Evolutionary conservation across 1,284 basidiomycete species (phyloP), one percentile per base, ranked within the genome.

Genomic region (Tilletiopsis washingtonensis): DNA sequence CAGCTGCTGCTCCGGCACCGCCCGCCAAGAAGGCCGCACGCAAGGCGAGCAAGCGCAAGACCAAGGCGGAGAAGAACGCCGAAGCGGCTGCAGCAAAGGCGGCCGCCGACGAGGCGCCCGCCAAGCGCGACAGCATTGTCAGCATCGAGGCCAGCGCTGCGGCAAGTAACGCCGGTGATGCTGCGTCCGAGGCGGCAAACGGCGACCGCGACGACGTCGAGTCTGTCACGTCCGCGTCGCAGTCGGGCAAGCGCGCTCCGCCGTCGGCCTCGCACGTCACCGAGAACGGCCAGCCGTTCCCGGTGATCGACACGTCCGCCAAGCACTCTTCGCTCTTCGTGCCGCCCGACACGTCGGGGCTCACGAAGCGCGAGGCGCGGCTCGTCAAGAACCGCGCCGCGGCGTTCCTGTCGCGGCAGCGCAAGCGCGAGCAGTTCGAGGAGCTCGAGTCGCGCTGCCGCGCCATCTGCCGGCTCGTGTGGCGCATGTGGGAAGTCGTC

Each of bases 371-470:
- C 51, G 88, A 91, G 75, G 88, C 88, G 45, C 82, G 88, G 48
- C 80, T 91, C 14, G 86, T 91, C 53, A 91, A 91, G 79, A 91
- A 91, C 76, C 81, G 88, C 49, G 88, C 88, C 12, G 88, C 88
- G 7, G 88, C 88, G 48, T 91, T 91, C 77, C 82, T 91, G 64
- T 85, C 83, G 73, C 79, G 88, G 68, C 88, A 91, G 75, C 80
- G 88, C 65, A 91, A 91, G 76, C 82, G 88, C 54, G 88, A 91
- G 76, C 88, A 91, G 76, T 91, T 89, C 67, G 88, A 91, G 75
- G 78, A 75, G 69, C 88, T 91, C 83, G 87, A 90, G 78, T 75
- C 84, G 84, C 88, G 78, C 76, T 80, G 78, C 52, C 60, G 58
- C 24, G 54, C 53, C 9, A 59, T 75, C 36, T 67, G 64, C 34